Percentiles rank a stretch among this genome's conserved stretches.
Evolutionary conservation across 768 basidiomycete species (phyloP).

Genomic region (Naganishia kalamii): DNA sequence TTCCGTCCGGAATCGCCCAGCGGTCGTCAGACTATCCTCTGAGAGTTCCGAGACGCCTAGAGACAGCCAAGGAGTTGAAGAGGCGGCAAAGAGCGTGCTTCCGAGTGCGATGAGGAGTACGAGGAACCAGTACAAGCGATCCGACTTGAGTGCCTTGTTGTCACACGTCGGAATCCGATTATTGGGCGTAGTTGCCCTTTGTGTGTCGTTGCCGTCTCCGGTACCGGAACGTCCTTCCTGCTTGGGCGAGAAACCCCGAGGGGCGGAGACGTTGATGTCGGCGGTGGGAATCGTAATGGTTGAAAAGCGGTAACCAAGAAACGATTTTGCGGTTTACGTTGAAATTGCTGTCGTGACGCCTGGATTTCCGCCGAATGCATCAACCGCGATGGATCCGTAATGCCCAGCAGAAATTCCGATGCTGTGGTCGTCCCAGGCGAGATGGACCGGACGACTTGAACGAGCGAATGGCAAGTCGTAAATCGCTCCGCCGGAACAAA

Average conservation of each 20-base stretch:
- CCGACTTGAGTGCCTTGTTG: not conserved
- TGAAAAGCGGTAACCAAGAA: not conserved
- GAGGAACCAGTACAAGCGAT: conserved; percentile 1
- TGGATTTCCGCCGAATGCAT: not conserved
- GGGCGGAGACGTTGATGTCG: not conserved
- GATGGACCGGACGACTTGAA: not conserved
- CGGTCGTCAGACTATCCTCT: not conserved
- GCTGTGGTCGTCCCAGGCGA: not conserved
- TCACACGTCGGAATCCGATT: not conserved
- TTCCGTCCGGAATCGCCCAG: conserved; percentile 1
- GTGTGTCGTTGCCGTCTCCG: not conserved
- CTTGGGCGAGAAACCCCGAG: conserved; percentile 9
- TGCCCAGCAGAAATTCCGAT: not conserved
- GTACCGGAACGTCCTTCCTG: not conserved
- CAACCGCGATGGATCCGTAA: not conserved
- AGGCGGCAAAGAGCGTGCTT: conserved; percentile 4
- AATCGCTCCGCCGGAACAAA: conserved; percentile 13
- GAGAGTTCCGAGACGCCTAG: not conserved
- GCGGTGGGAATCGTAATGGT: conserved; percentile 10
- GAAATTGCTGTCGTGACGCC: not conserved
- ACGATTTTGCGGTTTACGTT: not conserved
- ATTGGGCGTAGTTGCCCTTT: not conserved
- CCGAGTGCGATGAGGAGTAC: conserved; percentile 3
- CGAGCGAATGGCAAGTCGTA: conserved; percentile 1
- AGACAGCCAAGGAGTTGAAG: not conserved